Evolutionary conservation across 768 basidiomycete genomes (phyloP), one percentile per base, ranked within the genome.

Genomic region (Kwoniella shandongensis): DNA sequence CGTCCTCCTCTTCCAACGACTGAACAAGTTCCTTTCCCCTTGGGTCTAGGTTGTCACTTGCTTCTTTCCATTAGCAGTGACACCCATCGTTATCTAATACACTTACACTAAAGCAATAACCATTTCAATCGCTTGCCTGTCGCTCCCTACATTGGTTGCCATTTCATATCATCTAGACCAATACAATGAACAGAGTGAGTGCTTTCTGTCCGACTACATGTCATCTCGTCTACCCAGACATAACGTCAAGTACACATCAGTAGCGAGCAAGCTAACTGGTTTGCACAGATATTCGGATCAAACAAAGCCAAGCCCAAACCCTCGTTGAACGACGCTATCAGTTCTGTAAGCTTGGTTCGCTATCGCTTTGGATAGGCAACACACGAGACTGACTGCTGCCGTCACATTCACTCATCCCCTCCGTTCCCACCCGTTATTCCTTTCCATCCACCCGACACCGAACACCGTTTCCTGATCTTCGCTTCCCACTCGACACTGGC

Each of bases 281-380:
- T 1, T 10, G 38, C 13, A 0, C 45, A 76, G 75, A 76, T 76
- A 47, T 76, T 76, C 58, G 75, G 75, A 8, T 76, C 77, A 20
- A 77, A 77, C 53, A 76, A 77, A 40, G 68, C 73, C 20, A 93
- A 90, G 73, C 89, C 92, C 20, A 89, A 90, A 71, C 84, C 94
- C 0, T 81, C 81, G 2, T 83, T 99, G 5, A 85, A 87, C 60
- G 96, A 99, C 79, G 94, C 94, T n/a, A 96, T 99, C 74, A 79
- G 83, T 49, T 86, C 91, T 4, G 76, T 77, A 41, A 68, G 74
- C 44, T 8, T 32, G 13, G 32, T 32, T 32, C 13, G 7, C 32
- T 32, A 13, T 32, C 32, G 32, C n/a, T n/a, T n/a, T n/a, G n/a
- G n/a, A n/a, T n/a, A n/a, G n/a, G n/a, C n/a, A n/a, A n/a, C n/a